Evolutionary conservation across 2,329 filamentous ascomycete genomes (phyloP).

Genomic region (Cryoendolithus antarcticus): DNA sequence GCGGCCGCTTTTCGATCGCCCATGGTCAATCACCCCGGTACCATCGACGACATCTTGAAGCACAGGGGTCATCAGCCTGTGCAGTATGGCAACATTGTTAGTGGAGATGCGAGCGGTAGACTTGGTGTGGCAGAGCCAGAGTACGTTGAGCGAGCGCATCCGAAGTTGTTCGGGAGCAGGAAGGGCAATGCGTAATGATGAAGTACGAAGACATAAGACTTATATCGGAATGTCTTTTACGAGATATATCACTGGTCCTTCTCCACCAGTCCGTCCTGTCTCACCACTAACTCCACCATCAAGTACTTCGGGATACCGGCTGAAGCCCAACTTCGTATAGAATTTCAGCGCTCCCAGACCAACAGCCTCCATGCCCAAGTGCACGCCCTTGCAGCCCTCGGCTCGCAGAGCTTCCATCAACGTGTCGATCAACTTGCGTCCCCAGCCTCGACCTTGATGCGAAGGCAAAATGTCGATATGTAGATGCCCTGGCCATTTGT

Average conservation of each 20-base stretch:
- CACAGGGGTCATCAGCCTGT: conserved; percentile 7
- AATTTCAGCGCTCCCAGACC: conserved; percentile 18
- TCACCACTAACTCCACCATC: conserved; percentile 4
- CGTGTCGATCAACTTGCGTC: conserved; percentile 17
- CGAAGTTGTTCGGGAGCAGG: neutral
- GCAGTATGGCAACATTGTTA: conserved; percentile 8
- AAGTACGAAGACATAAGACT: no score
- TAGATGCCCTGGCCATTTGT: conserved; percentile 24
- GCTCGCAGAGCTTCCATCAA: conserved; percentile 15
- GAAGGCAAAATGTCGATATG: conserved; percentile 26
- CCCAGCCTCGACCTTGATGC: conserved; percentile 23
- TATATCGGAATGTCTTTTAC: neutral
- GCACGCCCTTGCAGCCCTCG: conserved; percentile 20
- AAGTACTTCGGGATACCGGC: neutral
- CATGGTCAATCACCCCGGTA: conserved; percentile 3
- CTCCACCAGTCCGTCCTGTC: neutral
- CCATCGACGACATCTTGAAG: conserved; percentile 4
- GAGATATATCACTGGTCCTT: neutral
- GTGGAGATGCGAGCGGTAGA: conserved; percentile 6
- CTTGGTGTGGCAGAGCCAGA: conserved; percentile 10
- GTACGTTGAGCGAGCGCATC: conserved; percentile 8
- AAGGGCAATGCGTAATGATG: no score
- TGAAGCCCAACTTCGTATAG: conserved; percentile 4
- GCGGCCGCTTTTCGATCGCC: conserved; percentile 23
- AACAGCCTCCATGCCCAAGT: conserved; percentile 24